Base-by-base conservation (phyloP, 495 filamentous ascomycete genomes). In the Annulohypoxylon nitens region DNA sequence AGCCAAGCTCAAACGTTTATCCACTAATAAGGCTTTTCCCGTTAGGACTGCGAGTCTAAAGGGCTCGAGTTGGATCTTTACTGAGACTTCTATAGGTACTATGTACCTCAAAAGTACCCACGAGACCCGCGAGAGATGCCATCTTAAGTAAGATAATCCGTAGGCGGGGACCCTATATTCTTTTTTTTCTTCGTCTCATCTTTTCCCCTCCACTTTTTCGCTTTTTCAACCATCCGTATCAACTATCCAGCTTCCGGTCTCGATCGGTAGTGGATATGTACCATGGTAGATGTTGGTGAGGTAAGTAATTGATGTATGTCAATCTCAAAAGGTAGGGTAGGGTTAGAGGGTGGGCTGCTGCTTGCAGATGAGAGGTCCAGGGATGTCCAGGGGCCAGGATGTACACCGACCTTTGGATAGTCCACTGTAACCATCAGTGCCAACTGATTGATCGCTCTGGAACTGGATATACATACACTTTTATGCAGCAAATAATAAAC, bases 361-460 rank as follows among this genome's bases (percentile, higher is more conserved):
- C 67, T 74, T 74, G 62, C 67, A 74, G 71, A 66, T 59, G 61
- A 30, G 53, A 70, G 36, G 61, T 43, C 57, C 62, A 70, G 71
- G 71, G 67, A 70, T 26, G 61, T 43, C 57, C 62, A 70, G 71
- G 71, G 67, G 67, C 59, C 55, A 55, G 67, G 67, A 68, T 75
- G 59, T 75, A 70, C 72, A 75, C 72, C 72, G 72, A 71, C 72
- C 72, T 75, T 75, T 71, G 63, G 36, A 57, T 59, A 67, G 59
- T 70, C 67, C 71, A 69, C 71, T 74, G 67, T 70, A 74, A 74
- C 71, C 71, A 67, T 67, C 7, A 23, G 39, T 64, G 72, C 72
- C 72, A 75, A 71, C 67, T 59, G 48, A 60, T 67, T 61, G 48
- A 60, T 66, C 34, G 63, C 37, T 70, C 63, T 65, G 66, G 71